Conservation (phyloP, 345 rosid genomes). For the Carallia brachiata region DNA sequence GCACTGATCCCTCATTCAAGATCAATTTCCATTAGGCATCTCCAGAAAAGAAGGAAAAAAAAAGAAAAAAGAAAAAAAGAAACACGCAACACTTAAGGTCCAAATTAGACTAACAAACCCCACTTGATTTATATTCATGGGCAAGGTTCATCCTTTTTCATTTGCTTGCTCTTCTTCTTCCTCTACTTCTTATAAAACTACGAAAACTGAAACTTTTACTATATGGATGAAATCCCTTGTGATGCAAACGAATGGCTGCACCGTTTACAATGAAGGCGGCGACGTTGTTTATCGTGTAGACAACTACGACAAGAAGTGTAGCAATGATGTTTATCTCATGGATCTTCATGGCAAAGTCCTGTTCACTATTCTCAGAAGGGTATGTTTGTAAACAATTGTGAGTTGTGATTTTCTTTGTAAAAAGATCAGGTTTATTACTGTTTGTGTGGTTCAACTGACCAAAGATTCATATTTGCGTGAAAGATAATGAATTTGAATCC, state of each 20-base stretch:
- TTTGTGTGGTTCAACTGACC: too few species aligned
- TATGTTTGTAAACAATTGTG: constrained; percentile 8
- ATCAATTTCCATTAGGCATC: too few species aligned
- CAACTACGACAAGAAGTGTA: constrained; percentile 46
- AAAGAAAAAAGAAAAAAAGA: too few species aligned
- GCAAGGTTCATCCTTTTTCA: constrained; percentile 48
- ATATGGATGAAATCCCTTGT: constrained; percentile 74
- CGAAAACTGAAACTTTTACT: constrained; percentile 50
- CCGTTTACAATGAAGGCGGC: constrained; percentile 52
- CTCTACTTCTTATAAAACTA: constrained; percentile 23
- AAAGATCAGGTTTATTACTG: too few species aligned
- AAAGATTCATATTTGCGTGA: too few species aligned
- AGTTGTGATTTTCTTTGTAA: too few species aligned
- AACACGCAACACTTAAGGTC: background rate
- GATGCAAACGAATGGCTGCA: constrained; percentile 60
- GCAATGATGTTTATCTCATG: constrained; percentile 48
- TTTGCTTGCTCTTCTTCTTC: constrained; percentile 16
- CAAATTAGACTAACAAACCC: background rate
- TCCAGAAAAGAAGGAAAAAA: background rate
- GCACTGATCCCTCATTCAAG: too few species aligned
- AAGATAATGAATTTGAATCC: too few species aligned
- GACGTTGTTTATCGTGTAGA: constrained; percentile 49
- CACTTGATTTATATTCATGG: constrained; percentile 23
- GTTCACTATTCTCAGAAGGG: constrained; percentile 41
- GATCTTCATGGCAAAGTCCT: constrained; percentile 56